phyloP scores from a whole-genome alignment of 805 yeast species.

The Saturnispora silvae region DNA sequence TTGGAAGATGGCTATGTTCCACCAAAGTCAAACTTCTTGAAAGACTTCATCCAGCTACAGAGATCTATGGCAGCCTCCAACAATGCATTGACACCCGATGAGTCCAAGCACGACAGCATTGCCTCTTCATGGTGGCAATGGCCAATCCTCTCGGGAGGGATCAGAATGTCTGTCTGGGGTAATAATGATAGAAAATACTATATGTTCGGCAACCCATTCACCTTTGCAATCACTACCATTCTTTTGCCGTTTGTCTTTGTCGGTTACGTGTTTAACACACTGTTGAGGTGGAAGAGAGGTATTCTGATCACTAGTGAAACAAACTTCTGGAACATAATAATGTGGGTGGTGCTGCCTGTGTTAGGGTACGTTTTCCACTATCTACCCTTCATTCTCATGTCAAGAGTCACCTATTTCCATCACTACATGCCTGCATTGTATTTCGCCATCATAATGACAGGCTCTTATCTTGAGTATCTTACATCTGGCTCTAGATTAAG shows the following conservation, averaged over 20 bases:
- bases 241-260: slow-evolving; percentile 3
- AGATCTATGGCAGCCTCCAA: slow-evolving; percentile 78
- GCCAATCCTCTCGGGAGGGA: slow-evolving; percentile 60
- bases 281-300: slow-evolving; percentile 61
- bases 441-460: slow-evolving; percentile 53
- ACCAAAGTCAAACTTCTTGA: slow-evolving; percentile 45
- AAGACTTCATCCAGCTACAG: slow-evolving; percentile 62
- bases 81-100: slow-evolving; percentile 72
- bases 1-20: slow-evolving; percentile 26
- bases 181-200: slow-evolving; percentile 44
- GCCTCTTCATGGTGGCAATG: slow-evolving; percentile 79
- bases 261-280: slow-evolving; percentile 13
- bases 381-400: slow-evolving; percentile 69
- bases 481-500: slow-evolving; percentile 13
- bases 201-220: slow-evolving; percentile 38
- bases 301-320: slow-evolving; percentile 28
- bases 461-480: slow-evolving; percentile 41
- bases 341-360: slow-evolving; percentile 73
- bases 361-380: slow-evolving; percentile 75
- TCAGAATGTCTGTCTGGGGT: slow-evolving; percentile 73
- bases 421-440: slow-evolving; percentile 79
- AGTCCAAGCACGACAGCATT: slow-evolving; percentile 57
- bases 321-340: slow-evolving; percentile 22
- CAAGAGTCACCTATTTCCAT: slow-evolving; percentile 78
- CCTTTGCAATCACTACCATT: slow-evolving; percentile 19